Evolutionary conservation across 2,329 filamentous ascomycete genomes (phyloP), one percentile per base, ranked within the genome.

Genomic region (Claviceps pusilla): DNA sequence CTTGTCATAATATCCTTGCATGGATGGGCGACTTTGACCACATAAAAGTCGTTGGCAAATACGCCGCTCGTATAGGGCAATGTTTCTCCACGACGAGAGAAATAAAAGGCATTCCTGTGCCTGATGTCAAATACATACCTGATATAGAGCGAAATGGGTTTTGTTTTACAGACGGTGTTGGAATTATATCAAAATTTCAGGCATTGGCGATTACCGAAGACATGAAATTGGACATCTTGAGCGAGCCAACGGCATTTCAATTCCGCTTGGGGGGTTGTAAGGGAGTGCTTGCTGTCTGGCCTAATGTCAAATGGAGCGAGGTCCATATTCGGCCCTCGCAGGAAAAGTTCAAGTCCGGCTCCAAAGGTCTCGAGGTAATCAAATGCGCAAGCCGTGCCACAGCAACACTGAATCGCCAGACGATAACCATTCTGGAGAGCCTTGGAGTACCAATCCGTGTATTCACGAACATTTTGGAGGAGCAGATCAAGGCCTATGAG

Each of bases 241-340:
- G 75, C 2, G 71, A 80, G 5, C 90, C 93, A 0, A 95, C 89
- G 0, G 86, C 87, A 0, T 91, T 87, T 59, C 93, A 98, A 62
- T 95, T 97, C 62, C 86, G 93, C 7, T 81, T 96, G 62, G 90
- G 88, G 9, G 93, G 93, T 1, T 90, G 84, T 70, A 98, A 98
- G 70, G 93, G 93, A 0, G 83, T 98, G 14, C 74, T 98, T 19
- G 81, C 83, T 0, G 76, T 89, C 4, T 91, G 87, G 69, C 80
- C 86, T 0, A 76, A 84, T 4, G 79, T 83, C 10, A 77, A 77
- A 57, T 77, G 76, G 0, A 78, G 76, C 35, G 80, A 90, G 55
- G 78, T 97, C 0, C 82, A 87, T 52, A 82, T 96, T 51, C 83
- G 93, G 2, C 79, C 81, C 14, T 95, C 88, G 12, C 93, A 98